These are phyloP conservation scores for rapeseed (Brassica napus) DNA, from an alignment of 345 rosid species.

Conservation along the genomic window Da-Ae NC_063447.1:61328501-61329000, in stretches of 20 bases:
- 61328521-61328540: background rate
- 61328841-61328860: background rate
- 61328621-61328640: background rate
- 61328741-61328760: background rate
- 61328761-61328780: background rate
- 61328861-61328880: background rate
- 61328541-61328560: background rate
- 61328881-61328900: conserved; percentile 41
- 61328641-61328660: background rate
- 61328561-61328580: conserved; percentile 16
- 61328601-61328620: conserved; percentile 4
- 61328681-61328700: conserved; percentile 10
- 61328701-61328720: conserved; percentile 13
- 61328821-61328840: conserved; percentile 16
- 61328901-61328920: conserved; percentile 49
- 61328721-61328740: conserved; percentile 20
- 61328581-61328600: background rate
- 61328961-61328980: no score
- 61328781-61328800: background rate
- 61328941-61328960: no score
- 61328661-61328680: conserved; percentile 27
- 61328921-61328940: no score
- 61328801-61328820: background rate
- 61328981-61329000: no score
- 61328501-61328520: conserved; percentile 56